Evolutionary conservation across 345 rosid genomes (phyloP).

Genomic region (Clarkia xantiana): DNA sequence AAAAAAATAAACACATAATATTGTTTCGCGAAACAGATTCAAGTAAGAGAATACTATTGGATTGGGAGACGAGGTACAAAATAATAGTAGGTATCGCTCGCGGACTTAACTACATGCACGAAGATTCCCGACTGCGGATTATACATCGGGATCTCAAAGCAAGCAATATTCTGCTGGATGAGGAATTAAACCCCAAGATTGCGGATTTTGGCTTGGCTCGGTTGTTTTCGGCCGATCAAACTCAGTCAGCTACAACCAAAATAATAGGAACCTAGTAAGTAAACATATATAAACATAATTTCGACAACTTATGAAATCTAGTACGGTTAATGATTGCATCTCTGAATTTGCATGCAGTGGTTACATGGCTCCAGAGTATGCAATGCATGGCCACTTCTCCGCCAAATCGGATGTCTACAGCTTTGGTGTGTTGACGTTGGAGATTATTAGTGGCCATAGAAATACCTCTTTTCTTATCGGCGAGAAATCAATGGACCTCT

Average conservation of each 20-base stretch:
- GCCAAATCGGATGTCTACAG: slow-evolving; percentile 62
- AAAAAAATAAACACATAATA: too few relatives aligned
- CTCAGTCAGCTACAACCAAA: slow-evolving; percentile 38
- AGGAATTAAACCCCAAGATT: slow-evolving; percentile 58
- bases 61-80: slow-evolving; percentile 36
- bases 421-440: slow-evolving; percentile 51
- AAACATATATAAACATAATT: too few relatives aligned
- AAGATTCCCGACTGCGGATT: slow-evolving; percentile 57
- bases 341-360: slow-evolving; percentile 35
- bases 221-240: slow-evolving; percentile 34
- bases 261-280: slow-evolving; percentile 63
- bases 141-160: slow-evolving; percentile 61
- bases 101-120: slow-evolving; percentile 57
- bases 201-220: slow-evolving; percentile 73
- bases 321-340: too few relatives aligned
- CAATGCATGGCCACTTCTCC: slow-evolving; percentile 62
- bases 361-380: slow-evolving; percentile 71
- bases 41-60: slow-evolving; percentile 22
- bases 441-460: slow-evolving; percentile 44
- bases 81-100: slow-evolving; percentile 64
- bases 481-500: slow-evolving; percentile 6
- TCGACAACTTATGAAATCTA: too few relatives aligned
- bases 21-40: slow-evolving; percentile 20
- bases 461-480: slow-evolving; percentile 25
- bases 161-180: slow-evolving; percentile 58